Percentiles rank a stretch among this genome's conserved stretches.
phyloP scores from a whole-genome alignment of 257 asterid genomes.

The Primulina huaijiensis region DNA sequence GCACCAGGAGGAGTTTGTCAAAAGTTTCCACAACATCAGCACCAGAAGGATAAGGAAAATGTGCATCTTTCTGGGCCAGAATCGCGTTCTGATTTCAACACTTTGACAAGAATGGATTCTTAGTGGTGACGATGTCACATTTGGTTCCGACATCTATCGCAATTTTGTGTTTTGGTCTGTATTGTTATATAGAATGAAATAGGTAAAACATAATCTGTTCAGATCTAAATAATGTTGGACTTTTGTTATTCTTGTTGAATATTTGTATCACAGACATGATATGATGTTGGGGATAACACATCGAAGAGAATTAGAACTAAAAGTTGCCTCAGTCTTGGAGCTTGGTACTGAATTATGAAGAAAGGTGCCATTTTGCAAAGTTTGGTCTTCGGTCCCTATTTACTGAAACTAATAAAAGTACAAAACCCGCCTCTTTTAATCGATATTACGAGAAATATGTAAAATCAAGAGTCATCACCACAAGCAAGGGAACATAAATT shows the following conservation, averaged over 20 bases:
- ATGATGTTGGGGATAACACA: not conserved
- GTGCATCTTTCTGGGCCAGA: not conserved
- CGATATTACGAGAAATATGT: not conserved
- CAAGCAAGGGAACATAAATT: too few relatives aligned
- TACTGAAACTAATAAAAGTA: slow-evolving; percentile 11
- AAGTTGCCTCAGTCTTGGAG: not conserved
- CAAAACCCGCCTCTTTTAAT: slow-evolving; percentile 21
- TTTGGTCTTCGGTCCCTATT: slow-evolving; percentile 21
- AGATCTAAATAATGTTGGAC: slow-evolving; percentile 10
- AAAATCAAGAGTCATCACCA: too few relatives aligned
- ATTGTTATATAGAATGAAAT: slow-evolving; percentile 9
- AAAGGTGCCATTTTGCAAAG: not conserved
- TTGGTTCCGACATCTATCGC: slow-evolving; percentile 18
- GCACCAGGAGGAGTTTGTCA: not conserved
- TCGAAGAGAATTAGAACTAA: too few relatives aligned
- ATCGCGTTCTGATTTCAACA: not conserved
- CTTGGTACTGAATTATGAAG: too few relatives aligned
- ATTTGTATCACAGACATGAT: not conserved
- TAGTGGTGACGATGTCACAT: not conserved
- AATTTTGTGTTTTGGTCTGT: slow-evolving; percentile 11
- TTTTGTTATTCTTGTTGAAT: slow-evolving; percentile 1
- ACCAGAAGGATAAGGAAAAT: not conserved
- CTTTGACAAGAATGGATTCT: slow-evolving; percentile 5
- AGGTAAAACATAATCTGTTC: slow-evolving; percentile 6
- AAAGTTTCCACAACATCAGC: not conserved